A percentile compares a stretch with the other conserved stretches of the same genome.
phyloP scores from a whole-genome alignment of 305 asterid species.

The Fraxinus albicans region DNA sequence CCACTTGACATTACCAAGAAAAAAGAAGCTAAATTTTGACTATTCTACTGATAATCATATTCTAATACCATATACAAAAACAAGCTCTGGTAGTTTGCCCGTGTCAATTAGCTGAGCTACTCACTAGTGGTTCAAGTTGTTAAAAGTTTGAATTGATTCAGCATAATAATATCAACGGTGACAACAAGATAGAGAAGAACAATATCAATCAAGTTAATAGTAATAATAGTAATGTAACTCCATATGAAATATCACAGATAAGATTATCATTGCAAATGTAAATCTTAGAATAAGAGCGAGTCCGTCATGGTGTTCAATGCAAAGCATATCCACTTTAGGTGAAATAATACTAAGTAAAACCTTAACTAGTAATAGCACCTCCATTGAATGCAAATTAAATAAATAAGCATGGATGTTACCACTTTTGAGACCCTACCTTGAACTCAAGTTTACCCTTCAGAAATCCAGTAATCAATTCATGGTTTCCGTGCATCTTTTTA shows the following conservation, averaged over 20 bases:
- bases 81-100: slow-evolving; percentile 17
- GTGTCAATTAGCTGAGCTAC: slow-evolving; percentile 19
- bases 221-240: background rate
- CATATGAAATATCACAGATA: background rate
- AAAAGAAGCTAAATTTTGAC: background rate
- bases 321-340: background rate
- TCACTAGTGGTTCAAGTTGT: background rate
- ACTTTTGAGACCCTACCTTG: slow-evolving; percentile 50
- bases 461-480: slow-evolving; percentile 63
- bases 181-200: background rate
- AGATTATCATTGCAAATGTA: background rate
- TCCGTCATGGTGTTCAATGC: background rate
- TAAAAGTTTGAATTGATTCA: slow-evolving; percentile 14
- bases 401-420: background rate
- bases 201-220: slow-evolving; percentile 6
- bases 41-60: background rate
- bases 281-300: background rate
- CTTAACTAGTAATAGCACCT: background rate
- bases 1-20: background rate
- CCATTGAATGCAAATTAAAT: slow-evolving; percentile 1
- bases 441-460: slow-evolving; percentile 72
- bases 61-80: background rate
- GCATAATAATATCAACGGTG: slow-evolving; percentile 3
- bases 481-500: slow-evolving; percentile 72
- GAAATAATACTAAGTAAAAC: background rate